Conservation (phyloP, 805 yeast genomes). For the Candida suzukii region DNA sequence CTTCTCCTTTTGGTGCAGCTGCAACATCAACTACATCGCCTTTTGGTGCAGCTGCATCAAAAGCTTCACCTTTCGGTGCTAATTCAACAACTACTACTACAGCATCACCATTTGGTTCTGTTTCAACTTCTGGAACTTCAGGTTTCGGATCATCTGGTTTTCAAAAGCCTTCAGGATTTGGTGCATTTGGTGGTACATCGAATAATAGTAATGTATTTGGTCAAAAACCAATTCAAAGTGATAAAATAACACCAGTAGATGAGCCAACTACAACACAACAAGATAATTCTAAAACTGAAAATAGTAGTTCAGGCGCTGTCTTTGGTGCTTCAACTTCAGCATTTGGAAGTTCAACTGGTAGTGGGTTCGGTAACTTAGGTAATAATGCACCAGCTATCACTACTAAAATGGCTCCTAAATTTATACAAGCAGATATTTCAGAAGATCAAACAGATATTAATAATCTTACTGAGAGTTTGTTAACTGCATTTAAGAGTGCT, state of each 20-base stretch:
- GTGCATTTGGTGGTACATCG: background rate
- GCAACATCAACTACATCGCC: constrained; percentile 3
- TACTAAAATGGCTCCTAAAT: constrained; percentile 2
- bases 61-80: too few species aligned
- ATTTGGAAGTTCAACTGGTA: constrained; percentile 6
- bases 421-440: constrained; percentile 14
- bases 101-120: constrained; percentile 13
- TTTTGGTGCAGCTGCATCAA: too few species aligned
- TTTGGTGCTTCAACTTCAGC: constrained; percentile 4
- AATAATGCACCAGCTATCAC: constrained; percentile 1
- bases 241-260: background rate
- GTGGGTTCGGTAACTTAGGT: constrained; percentile 4
- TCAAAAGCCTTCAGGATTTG: background rate
- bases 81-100: too few species aligned
- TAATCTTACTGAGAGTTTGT: constrained; percentile 36
- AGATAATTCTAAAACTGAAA: constrained; percentile 2
- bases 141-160: too few species aligned
- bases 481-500: constrained; percentile 39
- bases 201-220: constrained; percentile 2
- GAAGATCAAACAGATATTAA: constrained; percentile 21
- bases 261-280: constrained; percentile 1
- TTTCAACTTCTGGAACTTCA: constrained; percentile 5
- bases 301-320: too few species aligned
- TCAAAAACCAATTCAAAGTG: constrained; percentile 1
- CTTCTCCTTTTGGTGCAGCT: constrained; percentile 2